Base-by-base conservation (phyloP, 2,329 filamentous ascomycete species). In the Ceratocystis harringtonii region DNA sequence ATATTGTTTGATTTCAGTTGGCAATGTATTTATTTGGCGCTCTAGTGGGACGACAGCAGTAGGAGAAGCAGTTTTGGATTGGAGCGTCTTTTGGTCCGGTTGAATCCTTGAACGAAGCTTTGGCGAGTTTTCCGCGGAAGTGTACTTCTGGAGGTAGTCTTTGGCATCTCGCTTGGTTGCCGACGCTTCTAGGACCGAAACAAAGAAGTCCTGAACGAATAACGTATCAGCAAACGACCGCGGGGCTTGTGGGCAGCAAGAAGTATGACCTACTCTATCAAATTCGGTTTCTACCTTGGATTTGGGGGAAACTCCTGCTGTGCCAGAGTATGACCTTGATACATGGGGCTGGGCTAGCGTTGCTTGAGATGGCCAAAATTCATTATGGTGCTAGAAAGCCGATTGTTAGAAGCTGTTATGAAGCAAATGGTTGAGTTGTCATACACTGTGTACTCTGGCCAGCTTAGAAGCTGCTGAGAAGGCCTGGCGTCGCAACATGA, bases 121-220 rank as follows among this genome's bases (percentile, higher is more conserved):
- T 25, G 62, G 58, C 7, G 66, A 65, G 52, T 44, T 67, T 15
- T 62, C 60, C 5, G 60, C 43, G 70, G 69, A 71, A 69, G 70
- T 86, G 73, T 96, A 95, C 68, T 90, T 92, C 70, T 94, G 88
- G 17, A 99, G 81, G 72, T 96, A 99, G 45, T 89, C 86, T 75
- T 89, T 92, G 61, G 92, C 91, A 77, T 99, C 94, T 71, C 94
- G 85, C 75, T 92, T 95, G 0, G 92, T 96, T 5, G 92, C 89
- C 10, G 91, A 90, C 19, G 92, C 90, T 71, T 89, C 90, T 41
- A 99, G 79, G 2, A 97, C 83, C 17, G 90, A 92, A 41, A 95
- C 81, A 70, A 95, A 86, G 71, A 96, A 88, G 72, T 96, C 90
- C 87, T 91, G 69, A 28, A 19, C 60, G 5, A 25, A 44, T 57